Evolutionary conservation across 2,329 filamentous ascomycete species (phyloP).

Genomic region (Grosmannia huntii): DNA sequence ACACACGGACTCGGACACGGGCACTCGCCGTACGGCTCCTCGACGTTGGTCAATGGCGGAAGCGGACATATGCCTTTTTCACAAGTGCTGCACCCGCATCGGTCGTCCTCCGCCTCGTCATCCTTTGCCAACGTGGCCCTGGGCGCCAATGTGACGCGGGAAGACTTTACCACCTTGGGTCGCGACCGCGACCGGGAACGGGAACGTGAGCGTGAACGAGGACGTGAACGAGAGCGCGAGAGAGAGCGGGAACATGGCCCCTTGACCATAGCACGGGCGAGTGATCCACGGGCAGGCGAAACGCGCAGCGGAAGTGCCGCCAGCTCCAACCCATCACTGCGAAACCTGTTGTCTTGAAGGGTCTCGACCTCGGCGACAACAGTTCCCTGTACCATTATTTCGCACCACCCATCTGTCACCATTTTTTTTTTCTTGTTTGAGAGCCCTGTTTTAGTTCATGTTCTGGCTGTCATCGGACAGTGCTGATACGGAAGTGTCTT

Average conservation of each 20-base stretch:
- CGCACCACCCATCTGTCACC: not conserved
- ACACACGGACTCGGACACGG: not conserved
- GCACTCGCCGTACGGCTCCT: slow-evolving; percentile 1
- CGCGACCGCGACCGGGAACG: not conserved
- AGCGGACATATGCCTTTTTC: slow-evolving; percentile 23
- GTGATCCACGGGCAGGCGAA: slow-evolving; percentile 21
- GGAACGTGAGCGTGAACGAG: not conserved
- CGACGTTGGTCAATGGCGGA: slow-evolving; percentile 22
- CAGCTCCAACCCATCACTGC: slow-evolving; percentile 63
- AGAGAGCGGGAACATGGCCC: slow-evolving; percentile 10
- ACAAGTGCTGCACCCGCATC: slow-evolving; percentile 17
- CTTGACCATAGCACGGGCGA: slow-evolving; percentile 5
- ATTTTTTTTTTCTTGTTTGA: not conserved
- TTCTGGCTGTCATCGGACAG: too few species aligned
- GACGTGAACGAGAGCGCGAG: slow-evolving; percentile 11
- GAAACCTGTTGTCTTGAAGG: slow-evolving; percentile 53
- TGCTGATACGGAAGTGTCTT: not conserved
- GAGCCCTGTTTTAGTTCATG: too few species aligned
- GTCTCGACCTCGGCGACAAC: not conserved
- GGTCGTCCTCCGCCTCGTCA: slow-evolving; percentile 26
- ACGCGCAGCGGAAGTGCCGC: slow-evolving; percentile 46
- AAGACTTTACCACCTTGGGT: slow-evolving; percentile 12
- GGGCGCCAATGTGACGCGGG: slow-evolving; percentile 9
- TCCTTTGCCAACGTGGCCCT: slow-evolving; percentile 5
- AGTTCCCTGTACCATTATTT: too few species aligned